Percentiles rank a stretch among this genome's conserved stretches.
phyloP scores from a whole-genome alignment of 1,139 yeast species.

The Eremothecium gossypii region DNA sequence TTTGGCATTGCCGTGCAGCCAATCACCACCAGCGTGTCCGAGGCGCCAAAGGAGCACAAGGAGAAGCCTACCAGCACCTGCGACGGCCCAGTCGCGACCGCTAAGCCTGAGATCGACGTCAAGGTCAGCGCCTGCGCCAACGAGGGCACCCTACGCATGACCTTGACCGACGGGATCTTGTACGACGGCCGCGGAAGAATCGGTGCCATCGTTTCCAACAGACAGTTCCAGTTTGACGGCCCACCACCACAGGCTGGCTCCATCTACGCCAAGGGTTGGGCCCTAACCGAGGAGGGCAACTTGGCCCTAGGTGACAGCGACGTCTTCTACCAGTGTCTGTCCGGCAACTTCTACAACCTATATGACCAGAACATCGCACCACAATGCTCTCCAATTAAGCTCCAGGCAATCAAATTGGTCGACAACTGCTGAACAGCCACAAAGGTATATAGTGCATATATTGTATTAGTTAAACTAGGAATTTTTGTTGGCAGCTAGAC shows the following conservation, averaged over 20 bases:
- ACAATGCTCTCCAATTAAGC: slow-evolving; percentile 60
- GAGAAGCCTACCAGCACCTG: slow-evolving; percentile 11
- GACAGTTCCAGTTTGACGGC: slow-evolving; percentile 86
- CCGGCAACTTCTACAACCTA: slow-evolving; percentile 78
- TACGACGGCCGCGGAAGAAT: slow-evolving; percentile 61
- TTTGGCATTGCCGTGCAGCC: slow-evolving; percentile 39
- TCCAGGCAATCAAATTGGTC: slow-evolving; percentile 56
- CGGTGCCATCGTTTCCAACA: slow-evolving; percentile 78
- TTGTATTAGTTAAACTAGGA: too few relatives aligned
- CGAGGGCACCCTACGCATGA: slow-evolving; percentile 45
- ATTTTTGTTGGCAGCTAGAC: too few relatives aligned
- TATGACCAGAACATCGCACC: slow-evolving; percentile 60
- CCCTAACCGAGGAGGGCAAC: slow-evolving; percentile 52
- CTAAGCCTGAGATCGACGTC: slow-evolving; percentile 12
- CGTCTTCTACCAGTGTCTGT: slow-evolving; percentile 68
- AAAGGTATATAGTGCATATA: neutral
- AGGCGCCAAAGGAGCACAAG: slow-evolving; percentile 10
- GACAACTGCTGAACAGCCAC: slow-evolving; percentile 37
- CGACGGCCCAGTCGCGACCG: slow-evolving; percentile 11
- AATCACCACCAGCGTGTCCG: slow-evolving; percentile 22
- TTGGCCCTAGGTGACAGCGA: slow-evolving; percentile 61
- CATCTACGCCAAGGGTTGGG: slow-evolving; percentile 81
- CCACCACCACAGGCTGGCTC: slow-evolving; percentile 91
- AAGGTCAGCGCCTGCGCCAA: slow-evolving; percentile 39
- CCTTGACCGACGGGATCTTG: slow-evolving; percentile 46